These are phyloP conservation scores for Claviceps sp. DNA, from an alignment of 2,329 filamentous ascomycete genomes.

Conservation along the genomic window DNA sequence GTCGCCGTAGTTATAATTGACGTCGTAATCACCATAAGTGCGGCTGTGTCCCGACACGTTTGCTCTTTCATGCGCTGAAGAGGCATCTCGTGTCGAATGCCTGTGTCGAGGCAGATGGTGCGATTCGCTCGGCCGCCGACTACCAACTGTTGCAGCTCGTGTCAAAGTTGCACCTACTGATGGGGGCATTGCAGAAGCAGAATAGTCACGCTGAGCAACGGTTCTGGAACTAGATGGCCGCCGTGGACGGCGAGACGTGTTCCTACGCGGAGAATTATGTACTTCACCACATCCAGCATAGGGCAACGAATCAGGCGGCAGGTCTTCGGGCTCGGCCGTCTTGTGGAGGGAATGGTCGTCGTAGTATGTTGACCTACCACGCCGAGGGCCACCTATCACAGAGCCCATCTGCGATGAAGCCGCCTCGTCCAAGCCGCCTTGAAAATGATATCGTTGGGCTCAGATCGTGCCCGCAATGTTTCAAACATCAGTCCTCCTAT, in stretches of 20 bases:
- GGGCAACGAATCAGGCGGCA: slow-evolving; percentile 15
- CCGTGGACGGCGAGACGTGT: slow-evolving; percentile 13
- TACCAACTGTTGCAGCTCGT: slow-evolving; percentile 17
- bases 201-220: slow-evolving; percentile 15
- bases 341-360: slow-evolving; percentile 7
- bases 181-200: slow-evolving; percentile 13
- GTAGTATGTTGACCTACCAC: slow-evolving; percentile 16
- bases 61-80: slow-evolving; percentile 5
- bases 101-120: slow-evolving; percentile 1
- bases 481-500: slow-evolving; percentile 1
- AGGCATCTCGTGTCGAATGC: slow-evolving; percentile 9
- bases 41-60: slow-evolving; percentile 2
- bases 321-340: slow-evolving; percentile 6
- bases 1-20: neutral
- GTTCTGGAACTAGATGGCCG: slow-evolving; percentile 11
- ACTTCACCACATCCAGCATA: slow-evolving; percentile 15
- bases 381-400: slow-evolving; percentile 14
- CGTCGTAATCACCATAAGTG: neutral
- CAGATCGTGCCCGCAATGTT: slow-evolving; percentile 7
- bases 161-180: slow-evolving; percentile 9
- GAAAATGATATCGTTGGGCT: slow-evolving; percentile 11
- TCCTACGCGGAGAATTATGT: slow-evolving; percentile 20
- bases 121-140: slow-evolving; percentile 16
- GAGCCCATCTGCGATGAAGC: slow-evolving; percentile 17
- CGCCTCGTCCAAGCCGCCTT: slow-evolving; percentile 17